A percentile compares a stretch with the other conserved stretches of the same genome.
These are phyloP conservation scores for Aspergillus steynii DNA, from an alignment of 495 filamentous ascomycete genomes.

Conservation along the genomic window DNA sequence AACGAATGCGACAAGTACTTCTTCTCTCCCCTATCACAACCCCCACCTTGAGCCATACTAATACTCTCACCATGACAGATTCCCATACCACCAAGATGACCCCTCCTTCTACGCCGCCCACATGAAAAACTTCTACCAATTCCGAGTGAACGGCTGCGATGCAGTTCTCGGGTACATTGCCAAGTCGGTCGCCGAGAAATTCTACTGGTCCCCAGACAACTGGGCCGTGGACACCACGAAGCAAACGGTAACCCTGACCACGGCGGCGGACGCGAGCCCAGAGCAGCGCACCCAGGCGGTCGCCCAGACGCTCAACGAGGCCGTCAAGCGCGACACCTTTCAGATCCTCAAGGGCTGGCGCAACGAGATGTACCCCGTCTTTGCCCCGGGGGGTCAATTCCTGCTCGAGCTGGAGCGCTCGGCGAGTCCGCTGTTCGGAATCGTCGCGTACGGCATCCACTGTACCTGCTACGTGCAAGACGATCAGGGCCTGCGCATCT, in stretches of 20 bases:
- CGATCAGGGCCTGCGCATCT: conserved; percentile 68
- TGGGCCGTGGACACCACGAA: conserved; percentile 53
- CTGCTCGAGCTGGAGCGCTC: conserved; percentile 78
- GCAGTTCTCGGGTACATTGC: conserved; percentile 64
- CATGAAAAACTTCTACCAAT: conserved; percentile 52
- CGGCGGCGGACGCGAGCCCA: conserved; percentile 40
- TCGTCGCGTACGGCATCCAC: conserved; percentile 88
- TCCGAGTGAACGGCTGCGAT: conserved; percentile 52
- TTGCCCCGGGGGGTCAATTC: conserved; percentile 61
- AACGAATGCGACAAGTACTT: conserved; percentile 65
- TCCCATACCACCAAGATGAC: conserved; percentile 64
- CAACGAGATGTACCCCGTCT: conserved; percentile 83
- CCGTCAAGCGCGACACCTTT: conserved; percentile 65
- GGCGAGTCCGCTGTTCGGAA: conserved; percentile 78
- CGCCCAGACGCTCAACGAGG: conserved; percentile 57
- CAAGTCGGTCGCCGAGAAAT: conserved; percentile 55
- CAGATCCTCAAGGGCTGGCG: conserved; percentile 80
- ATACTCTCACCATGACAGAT: conserved; percentile 45
- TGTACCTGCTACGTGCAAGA: conserved; percentile 74
- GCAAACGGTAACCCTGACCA: conserved; percentile 50
- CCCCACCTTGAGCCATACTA: conserved; percentile 1
- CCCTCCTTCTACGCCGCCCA: conserved; percentile 49
- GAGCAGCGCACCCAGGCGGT: conserved; percentile 61
- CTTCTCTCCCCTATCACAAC: not conserved
- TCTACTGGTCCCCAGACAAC: conserved; percentile 50